Percentiles rank a stretch among this genome's conserved stretches.
Evolutionary conservation across 2,329 filamentous ascomycete genomes (phyloP).

Genomic region (Xylariomycetidae sp.): DNA sequence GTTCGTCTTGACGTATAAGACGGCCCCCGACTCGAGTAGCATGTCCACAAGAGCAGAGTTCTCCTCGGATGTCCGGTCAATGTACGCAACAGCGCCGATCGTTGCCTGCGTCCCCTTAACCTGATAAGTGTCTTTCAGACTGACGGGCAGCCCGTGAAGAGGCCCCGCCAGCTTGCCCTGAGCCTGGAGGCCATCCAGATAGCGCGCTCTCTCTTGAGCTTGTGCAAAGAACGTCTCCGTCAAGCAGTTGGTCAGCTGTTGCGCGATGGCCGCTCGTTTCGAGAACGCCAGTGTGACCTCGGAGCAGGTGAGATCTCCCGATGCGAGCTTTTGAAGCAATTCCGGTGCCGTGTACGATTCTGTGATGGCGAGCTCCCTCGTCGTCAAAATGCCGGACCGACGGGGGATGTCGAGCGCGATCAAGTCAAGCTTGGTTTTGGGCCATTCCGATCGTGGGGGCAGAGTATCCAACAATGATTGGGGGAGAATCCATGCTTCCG

Average conservation of each 20-base stretch:
- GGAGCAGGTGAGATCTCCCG: too few species aligned
- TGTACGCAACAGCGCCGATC: constrained; percentile 11
- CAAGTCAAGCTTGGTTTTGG: too few species aligned
- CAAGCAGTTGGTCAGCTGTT: background rate
- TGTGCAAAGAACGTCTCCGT: background rate
- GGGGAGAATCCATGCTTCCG: too few species aligned
- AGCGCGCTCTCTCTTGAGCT: background rate
- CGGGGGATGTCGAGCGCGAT: too few species aligned
- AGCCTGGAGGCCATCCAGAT: background rate
- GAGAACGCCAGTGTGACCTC: background rate
- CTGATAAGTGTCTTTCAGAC: constrained; percentile 15
- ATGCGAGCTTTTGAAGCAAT: too few species aligned
- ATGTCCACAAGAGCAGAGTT: constrained; percentile 8
- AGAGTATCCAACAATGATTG: too few species aligned
- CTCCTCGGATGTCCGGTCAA: constrained; percentile 3
- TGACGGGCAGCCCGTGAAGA: constrained; percentile 13
- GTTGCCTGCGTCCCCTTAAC: constrained; percentile 12
- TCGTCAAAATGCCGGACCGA: background rate
- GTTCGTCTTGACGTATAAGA: constrained; percentile 13
- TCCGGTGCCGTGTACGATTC: too few species aligned
- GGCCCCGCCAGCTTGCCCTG: constrained; percentile 1
- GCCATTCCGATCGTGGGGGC: too few species aligned
- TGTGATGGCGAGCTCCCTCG: background rate
- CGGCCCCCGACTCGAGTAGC: constrained; percentile 7
- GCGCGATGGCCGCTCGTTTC: background rate